Base-by-base conservation (phyloP, 768 basidiomycete genomes). In the Candolleomyces aberdarensis region DNA sequence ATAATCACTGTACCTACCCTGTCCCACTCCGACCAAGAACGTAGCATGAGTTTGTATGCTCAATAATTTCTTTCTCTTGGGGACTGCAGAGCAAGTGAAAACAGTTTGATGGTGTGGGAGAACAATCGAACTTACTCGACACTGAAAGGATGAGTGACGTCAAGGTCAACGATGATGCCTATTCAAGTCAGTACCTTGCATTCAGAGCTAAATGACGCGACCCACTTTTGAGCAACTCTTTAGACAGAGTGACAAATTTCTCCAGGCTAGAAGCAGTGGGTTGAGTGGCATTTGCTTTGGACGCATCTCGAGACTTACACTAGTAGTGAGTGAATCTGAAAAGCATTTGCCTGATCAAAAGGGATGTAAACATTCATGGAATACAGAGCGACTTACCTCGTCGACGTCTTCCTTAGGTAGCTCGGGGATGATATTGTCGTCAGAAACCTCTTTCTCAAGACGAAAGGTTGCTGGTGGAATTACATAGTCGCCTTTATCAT, bases 271-370 rank as follows among this genome's bases (percentile, higher is more conserved):
- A 26, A 26, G 26, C 26, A 26, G 26, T 26, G 26, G 26, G 26
- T 26, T 26, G 26, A 26, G 26, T 26, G 2, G 26, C 26, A 26
- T 19, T 29, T 15, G 26, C 41, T 26, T 13, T 8, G 8, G 7
- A 39, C 8, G 10, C 13, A 17, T 61, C 11, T 9, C 55, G 32
- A 36, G 49, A 31, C 83, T 58, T 66, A 87, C 85, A 84, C 78
- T 17, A 87, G 76, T 29, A 87, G 75, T 1, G 81, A 75, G 63
- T 88, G 85, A 9, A 87, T 72, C 84, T 87, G 17, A 2, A 5
- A 55, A 17, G 2, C 1, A 49, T 10, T 13, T 17, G 26, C 3
- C 3, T 3, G 1, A 26, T 26, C 26, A 26, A 26, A 26, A 3
- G 26, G 26, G 26, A 26, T 3, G 26, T 26, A 26, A 26, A 26